Conservation (phyloP, 2,329 filamentous ascomycete species). For the Fusarium fujikuroi region DNA sequence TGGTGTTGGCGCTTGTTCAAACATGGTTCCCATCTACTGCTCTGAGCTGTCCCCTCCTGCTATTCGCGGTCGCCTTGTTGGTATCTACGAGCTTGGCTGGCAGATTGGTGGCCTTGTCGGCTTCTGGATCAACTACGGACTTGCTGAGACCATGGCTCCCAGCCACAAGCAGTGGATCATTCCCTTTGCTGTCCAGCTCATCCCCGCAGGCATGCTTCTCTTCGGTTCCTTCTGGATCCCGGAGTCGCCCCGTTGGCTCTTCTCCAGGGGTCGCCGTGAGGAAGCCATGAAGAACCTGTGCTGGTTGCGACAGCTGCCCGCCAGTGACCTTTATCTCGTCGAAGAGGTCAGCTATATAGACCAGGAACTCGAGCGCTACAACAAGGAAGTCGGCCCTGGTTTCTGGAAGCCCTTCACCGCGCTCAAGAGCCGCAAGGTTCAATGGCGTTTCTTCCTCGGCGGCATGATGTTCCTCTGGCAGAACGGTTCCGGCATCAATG, state of each 20-base stretch:
- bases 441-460: slow-evolving; percentile 80
- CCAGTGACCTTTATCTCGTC: slow-evolving; percentile 71
- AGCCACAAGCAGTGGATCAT: slow-evolving; percentile 62
- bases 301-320: slow-evolving; percentile 70
- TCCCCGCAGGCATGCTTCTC: slow-evolving; percentile 71
- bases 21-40: slow-evolving; percentile 72
- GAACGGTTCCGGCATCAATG: slow-evolving; percentile 79
- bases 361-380: slow-evolving; percentile 72
- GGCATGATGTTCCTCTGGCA: slow-evolving; percentile 82
- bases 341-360: slow-evolving; percentile 80
- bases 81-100: slow-evolving; percentile 73
- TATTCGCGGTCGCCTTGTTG: slow-evolving; percentile 71
- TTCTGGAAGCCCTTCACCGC: slow-evolving; percentile 79
- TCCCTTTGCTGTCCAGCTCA: slow-evolving; percentile 73
- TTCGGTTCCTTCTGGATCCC: slow-evolving; percentile 67
- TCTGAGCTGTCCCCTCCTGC: slow-evolving; percentile 70
- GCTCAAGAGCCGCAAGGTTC: slow-evolving; percentile 65
- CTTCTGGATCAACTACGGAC: slow-evolving; percentile 74
- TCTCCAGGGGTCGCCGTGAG: slow-evolving; percentile 68
- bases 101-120: slow-evolving; percentile 72
- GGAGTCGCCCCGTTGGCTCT: slow-evolving; percentile 77
- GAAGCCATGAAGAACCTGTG: slow-evolving; percentile 67
- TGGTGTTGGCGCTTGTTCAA: slow-evolving; percentile 70
- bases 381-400: slow-evolving; percentile 71
- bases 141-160: slow-evolving; percentile 61